Base-by-base conservation (phyloP, 441 rosid genomes). In the Euphorbia corollata region DNA sequence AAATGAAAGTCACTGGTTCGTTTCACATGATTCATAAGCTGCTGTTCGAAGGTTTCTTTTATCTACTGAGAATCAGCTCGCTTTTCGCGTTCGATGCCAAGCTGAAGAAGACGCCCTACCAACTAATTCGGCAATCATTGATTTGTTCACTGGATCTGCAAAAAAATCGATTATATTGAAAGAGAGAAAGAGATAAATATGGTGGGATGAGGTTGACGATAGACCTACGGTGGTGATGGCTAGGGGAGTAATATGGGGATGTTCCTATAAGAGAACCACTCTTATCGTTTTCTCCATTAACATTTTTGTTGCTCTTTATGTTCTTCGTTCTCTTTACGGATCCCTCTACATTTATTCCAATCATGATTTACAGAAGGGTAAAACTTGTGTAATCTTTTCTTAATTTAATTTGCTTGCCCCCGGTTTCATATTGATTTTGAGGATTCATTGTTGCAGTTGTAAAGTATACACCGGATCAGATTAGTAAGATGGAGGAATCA, bases 401-500 rank as follows among this genome's bases (percentile, higher is more conserved):
- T 9, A 24, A 36, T 22, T 23, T 5, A 20, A 48, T 68, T 45
- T 59, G 1, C 43, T 41, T n/a, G 6, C 45, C 20, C 5, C 13
- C 9, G 10, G 15, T 45, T 10, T 19, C n/a, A 6, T n/a, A 6
- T 19, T 56, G 7, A 64, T 45, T 56, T 19, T 23, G 48, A 7
- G 16, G 20, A 8, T 11, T 71, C 55, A 55, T 69, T 16, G 23
- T 39, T 73, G 60, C 74, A 91, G 99, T 68, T 77, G 88, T 82
- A 59, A 86, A 78, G 66, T 91, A 88, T 66, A 83, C 94, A 13
- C 82, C 87, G 30, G 88, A 85, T 77, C 97, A 91, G 96, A 82
- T 89, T 82, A 84, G 73, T 81, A 85, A 75, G 79, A 94, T 91
- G 96, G 89, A 88, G 82, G 98, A 91, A 71, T 89, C 97, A 16